Percentiles rank a stretch among this genome's conserved stretches.
Conservation (phyloP, 2,329 filamentous ascomycete species). For the Teratosphaeria zuluensis region DNA sequence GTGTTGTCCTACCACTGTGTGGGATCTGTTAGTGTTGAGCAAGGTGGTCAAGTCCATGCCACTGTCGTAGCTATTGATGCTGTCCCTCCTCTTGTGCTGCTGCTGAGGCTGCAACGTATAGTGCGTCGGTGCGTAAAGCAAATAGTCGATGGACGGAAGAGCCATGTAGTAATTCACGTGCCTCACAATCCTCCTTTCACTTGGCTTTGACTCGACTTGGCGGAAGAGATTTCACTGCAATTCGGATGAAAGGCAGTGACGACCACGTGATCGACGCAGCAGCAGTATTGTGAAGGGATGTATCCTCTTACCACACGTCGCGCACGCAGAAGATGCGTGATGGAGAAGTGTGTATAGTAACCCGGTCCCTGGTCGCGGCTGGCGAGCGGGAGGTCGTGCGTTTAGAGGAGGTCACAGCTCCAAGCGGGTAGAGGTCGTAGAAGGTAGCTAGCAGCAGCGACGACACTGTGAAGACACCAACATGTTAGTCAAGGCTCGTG, state of each 20-base stretch:
- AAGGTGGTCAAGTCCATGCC: constrained; percentile 28
- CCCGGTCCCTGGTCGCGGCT: constrained; percentile 13
- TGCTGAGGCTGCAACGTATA: neutral
- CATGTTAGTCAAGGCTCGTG: constrained; percentile 1
- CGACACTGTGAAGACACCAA: constrained; percentile 4
- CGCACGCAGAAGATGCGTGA: constrained; percentile 5
- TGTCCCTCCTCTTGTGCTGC: constrained; percentile 27
- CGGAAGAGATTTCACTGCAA: constrained; percentile 12
- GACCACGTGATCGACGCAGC: constrained; percentile 11
- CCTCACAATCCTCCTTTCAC: constrained; percentile 3
- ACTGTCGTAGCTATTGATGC: constrained; percentile 16
- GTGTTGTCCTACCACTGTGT: constrained; percentile 19
- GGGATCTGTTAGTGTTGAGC: constrained; percentile 29
- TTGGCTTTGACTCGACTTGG: constrained; percentile 13
- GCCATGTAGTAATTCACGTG: constrained; percentile 19
- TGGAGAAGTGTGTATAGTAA: constrained; percentile 8
- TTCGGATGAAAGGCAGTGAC: constrained; percentile 2
- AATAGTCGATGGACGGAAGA: constrained; percentile 22
- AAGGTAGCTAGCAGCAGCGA: constrained; percentile 2
- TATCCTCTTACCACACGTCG: constrained; percentile 11
- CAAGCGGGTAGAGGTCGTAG: neutral
- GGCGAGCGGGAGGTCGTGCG: constrained; percentile 21
- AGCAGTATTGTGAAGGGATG: constrained; percentile 4
- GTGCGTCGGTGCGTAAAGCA: constrained; percentile 14
- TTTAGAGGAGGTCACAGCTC: constrained; percentile 17